phyloP scores from a whole-genome alignment of 371 early-diverging fungal genomes.

The Blakeslea trispora region DNA sequence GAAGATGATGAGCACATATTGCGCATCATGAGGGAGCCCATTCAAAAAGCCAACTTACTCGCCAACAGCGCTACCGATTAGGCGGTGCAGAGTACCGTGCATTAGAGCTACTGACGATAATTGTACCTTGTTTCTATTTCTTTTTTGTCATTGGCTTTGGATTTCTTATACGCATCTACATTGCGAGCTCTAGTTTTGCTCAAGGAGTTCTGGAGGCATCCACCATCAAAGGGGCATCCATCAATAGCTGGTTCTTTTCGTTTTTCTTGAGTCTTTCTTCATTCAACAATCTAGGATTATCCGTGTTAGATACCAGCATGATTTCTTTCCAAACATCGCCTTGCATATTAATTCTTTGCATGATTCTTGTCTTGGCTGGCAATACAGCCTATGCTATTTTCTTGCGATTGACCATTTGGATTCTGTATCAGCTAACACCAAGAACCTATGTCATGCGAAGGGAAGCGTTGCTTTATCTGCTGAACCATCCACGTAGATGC shows the following conservation, averaged over 20 bases:
- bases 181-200: constrained; percentile 35
- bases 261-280: constrained; percentile 38
- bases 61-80: constrained; percentile 43
- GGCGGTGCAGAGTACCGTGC: constrained; percentile 54
- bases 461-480: constrained; percentile 37
- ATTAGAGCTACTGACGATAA: constrained; percentile 33
- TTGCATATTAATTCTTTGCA: constrained; percentile 23
- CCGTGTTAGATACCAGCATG: constrained; percentile 36
- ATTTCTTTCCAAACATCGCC: constrained; percentile 40
- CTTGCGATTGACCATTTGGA: constrained; percentile 39
- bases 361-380: constrained; percentile 38
- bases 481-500: constrained; percentile 51
- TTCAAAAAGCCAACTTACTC: constrained; percentile 47
- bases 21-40: constrained; percentile 41
- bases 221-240: constrained; percentile 15
- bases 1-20: constrained; percentile 33
- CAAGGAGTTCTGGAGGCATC: constrained; percentile 27
- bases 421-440: constrained; percentile 39
- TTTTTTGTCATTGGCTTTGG: constrained; percentile 32
- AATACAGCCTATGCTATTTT: constrained; percentile 48
- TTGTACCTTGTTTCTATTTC: constrained; percentile 44
- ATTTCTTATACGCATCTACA: constrained; percentile 35
- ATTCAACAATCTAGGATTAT: constrained; percentile 45
- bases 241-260: constrained; percentile 41
- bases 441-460: constrained; percentile 27